Evolutionary conservation across 2,329 filamentous ascomycete genomes (phyloP).

Genomic region (Penicillium italicum): DNA sequence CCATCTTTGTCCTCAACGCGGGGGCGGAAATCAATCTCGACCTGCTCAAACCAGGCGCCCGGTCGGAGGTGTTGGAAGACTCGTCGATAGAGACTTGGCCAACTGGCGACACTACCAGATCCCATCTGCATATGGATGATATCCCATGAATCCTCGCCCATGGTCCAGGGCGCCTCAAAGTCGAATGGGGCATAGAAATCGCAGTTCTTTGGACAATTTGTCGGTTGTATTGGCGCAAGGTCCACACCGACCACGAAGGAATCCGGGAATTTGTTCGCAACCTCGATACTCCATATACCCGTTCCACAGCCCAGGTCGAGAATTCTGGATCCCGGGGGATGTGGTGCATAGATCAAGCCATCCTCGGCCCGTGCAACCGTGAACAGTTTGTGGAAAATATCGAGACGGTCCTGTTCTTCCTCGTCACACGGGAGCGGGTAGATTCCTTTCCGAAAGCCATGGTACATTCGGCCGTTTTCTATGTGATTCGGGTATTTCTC

Average conservation of each 20-base stretch:
- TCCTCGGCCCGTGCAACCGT: constrained; percentile 57
- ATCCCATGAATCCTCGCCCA: constrained; percentile 69
- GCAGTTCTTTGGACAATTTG: constrained; percentile 67
- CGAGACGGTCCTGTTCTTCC: constrained; percentile 71
- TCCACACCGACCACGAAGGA: constrained; percentile 61
- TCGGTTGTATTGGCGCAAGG: constrained; percentile 59
- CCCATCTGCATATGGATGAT: constrained; percentile 79
- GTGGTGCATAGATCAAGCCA: constrained; percentile 41
- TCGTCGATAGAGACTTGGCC: constrained; percentile 70
- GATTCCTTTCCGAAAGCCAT: constrained; percentile 62
- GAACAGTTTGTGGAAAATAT: constrained; percentile 78
- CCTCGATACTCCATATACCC: constrained; percentile 86
- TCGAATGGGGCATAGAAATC: constrained; percentile 67
- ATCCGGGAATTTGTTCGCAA: constrained; percentile 64
- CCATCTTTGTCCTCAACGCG: constrained; percentile 55
- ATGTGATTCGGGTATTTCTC: constrained; percentile 47
- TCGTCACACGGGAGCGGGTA: constrained; percentile 78
- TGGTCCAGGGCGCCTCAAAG: constrained; percentile 71
- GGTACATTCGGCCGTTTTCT: constrained; percentile 69
- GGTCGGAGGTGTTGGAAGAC: constrained; percentile 71
- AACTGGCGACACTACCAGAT: constrained; percentile 71
- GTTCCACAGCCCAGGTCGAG: constrained; percentile 77
- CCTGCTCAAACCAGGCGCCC: constrained; percentile 75
- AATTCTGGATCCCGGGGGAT: constrained; percentile 47
- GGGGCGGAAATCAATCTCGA: constrained; percentile 82